Evolutionary conservation across 768 basidiomycete species (phyloP), one percentile per base, ranked within the genome.

Genomic region (Pulveroboletus sp.): DNA sequence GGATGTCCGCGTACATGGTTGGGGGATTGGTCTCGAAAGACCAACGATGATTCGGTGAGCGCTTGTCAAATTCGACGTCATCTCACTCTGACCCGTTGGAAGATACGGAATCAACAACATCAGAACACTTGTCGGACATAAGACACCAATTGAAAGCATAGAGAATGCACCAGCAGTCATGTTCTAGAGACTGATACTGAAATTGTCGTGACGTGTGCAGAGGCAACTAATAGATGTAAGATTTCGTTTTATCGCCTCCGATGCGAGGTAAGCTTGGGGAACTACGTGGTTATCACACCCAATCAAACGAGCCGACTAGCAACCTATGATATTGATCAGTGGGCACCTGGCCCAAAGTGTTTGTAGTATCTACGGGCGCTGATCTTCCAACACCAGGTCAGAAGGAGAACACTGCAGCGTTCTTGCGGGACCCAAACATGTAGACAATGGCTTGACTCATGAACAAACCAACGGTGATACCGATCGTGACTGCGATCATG

Each of bases 31-130:
- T 62, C 74, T 98, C 24, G 96, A 99, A 73, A 75, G 96, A 53
- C 96, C 96, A 16, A 98, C 96, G 1, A 98, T 99, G 96, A 98
- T 99, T 71, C 83, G 93, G 91, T 92, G 57, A 57, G 83, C 70
- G 10, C 26, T 13, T 31, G 13, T 46, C 23, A 6, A 35, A 26
- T 27, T 47, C 16, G 12, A 27, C 43, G 10, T 39, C 43, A 30
- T 43, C 54, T 54, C 24, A 47, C 43, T 37, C 31, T 8, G 24
- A 32, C 20, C 13, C 34, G 16, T 34, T 47, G 20, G 13, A 59
- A 94, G 93, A 42, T 99, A 98, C 69, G 93, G 92, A 17, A 94
- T 99, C 64, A 94, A 84, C 68, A 98, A 99, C 67, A 99, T 99
- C 59, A 77, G 96, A 57, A 93, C 94, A 14, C 75, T 99, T 32